A percentile compares a stretch with the other conserved stretches of the same genome.
Conservation (phyloP, 148 eudicot genomes). For the Nepenthes gracilis region DNA sequence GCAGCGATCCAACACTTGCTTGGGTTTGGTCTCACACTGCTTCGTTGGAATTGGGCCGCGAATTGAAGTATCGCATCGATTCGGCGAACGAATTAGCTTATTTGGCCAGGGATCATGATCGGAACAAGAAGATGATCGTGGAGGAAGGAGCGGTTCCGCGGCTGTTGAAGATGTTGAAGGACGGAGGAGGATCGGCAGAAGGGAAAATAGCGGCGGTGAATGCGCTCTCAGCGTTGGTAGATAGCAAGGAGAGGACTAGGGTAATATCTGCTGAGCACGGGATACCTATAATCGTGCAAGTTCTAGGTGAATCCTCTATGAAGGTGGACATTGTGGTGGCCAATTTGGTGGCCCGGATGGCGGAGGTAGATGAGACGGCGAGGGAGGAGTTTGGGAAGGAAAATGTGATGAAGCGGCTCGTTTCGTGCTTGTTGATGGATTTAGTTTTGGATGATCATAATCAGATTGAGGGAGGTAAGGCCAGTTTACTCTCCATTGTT, state of each 20-base stretch:
- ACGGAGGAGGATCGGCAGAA: constrained; percentile 44
- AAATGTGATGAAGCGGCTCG: constrained; percentile 50
- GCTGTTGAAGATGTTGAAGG: constrained; percentile 49
- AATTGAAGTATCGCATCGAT: constrained; percentile 32
- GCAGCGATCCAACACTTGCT: constrained; percentile 58
- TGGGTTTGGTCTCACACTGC: constrained; percentile 75
- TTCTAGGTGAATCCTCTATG: constrained; percentile 38
- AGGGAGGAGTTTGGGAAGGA: constrained; percentile 73
- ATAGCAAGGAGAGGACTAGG: constrained; percentile 29
- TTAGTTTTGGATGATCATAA: constrained; percentile 39
- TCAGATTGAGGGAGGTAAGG: constrained; percentile 18
- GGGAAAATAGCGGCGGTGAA: constrained; percentile 54
- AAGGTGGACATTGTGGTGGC: constrained; percentile 47
- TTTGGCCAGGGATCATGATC: constrained; percentile 30
- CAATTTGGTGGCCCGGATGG: constrained; percentile 50
- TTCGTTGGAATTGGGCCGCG: constrained; percentile 42
- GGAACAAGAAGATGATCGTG: constrained; percentile 54
- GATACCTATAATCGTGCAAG: constrained; percentile 39
- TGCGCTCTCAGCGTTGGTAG: constrained; percentile 39
- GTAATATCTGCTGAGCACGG: constrained; percentile 29
- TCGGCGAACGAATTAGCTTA: constrained; percentile 40
- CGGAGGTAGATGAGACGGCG: constrained; percentile 37
- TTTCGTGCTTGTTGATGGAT: constrained; percentile 52
- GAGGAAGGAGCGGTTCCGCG: constrained; percentile 65
- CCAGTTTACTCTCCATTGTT: constrained; percentile 50